These are phyloP conservation scores for Paramecium sexaurelia DNA, from an alignment of 73 alveolate species.

Conservation along the genomic window DNA sequence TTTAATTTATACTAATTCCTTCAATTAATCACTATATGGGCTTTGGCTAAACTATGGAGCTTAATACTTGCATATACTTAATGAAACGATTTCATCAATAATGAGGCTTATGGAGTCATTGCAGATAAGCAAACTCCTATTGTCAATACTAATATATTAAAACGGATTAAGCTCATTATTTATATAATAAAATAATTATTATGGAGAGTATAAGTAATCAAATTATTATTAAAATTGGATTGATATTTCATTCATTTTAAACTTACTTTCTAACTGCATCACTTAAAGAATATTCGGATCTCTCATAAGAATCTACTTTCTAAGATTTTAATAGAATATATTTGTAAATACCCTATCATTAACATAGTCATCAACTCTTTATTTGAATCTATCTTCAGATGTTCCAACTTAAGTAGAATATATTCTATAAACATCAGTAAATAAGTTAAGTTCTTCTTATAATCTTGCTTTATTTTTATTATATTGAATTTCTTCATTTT, in stretches of 20 bases:
- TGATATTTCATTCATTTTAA: constrained; percentile 16
- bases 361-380: constrained; percentile 45
- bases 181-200: not conserved
- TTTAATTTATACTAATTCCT: constrained; percentile 23
- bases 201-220: not conserved
- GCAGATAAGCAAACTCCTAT: not conserved
- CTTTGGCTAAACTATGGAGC: not conserved
- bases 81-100: constrained; percentile 7
- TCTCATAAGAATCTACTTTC: constrained; percentile 25
- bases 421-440: constrained; percentile 55
- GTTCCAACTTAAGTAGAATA: constrained; percentile 56
- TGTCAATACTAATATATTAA: not conserved
- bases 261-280: constrained; percentile 57
- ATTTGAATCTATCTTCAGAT: constrained; percentile 45
- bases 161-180: constrained; percentile 60
- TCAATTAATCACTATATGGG: constrained; percentile 30
- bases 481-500: not conserved
- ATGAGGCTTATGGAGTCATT: not conserved
- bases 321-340: not conserved
- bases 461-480: constrained; percentile 54
- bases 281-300: constrained; percentile 24
- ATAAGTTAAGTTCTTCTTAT: constrained; percentile 41
- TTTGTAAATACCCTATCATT: not conserved
- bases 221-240: not conserved
- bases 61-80: not conserved